Conservation (phyloP, 768 basidiomycete species). For the Coprinellus micaceus region DNA sequence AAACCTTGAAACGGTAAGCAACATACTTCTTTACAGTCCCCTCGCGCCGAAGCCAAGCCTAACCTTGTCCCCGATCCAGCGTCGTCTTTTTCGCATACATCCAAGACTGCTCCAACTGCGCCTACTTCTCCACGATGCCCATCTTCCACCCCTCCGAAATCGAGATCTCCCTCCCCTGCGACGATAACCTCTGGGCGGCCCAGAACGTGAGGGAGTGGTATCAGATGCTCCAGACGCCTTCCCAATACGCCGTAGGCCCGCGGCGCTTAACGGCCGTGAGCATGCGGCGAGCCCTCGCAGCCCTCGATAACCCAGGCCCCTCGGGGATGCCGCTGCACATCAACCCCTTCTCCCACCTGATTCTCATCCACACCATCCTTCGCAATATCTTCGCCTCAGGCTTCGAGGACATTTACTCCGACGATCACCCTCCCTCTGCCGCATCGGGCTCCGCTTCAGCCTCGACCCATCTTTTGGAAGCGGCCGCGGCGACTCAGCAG, state of each 20-base stretch:
- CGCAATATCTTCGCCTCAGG: constrained; percentile 33
- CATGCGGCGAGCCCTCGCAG: constrained; percentile 34
- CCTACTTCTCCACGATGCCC: constrained; percentile 49
- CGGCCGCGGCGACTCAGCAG: background rate
- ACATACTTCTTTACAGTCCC: constrained; percentile 6
- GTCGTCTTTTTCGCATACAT: constrained; percentile 48
- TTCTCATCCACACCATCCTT: constrained; percentile 44
- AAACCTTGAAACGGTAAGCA: constrained; percentile 52
- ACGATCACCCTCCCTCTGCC: constrained; percentile 5
- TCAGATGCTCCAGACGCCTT: constrained; percentile 34
- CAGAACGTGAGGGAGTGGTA: constrained; percentile 47
- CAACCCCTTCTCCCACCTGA: constrained; percentile 42
- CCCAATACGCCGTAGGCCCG: constrained; percentile 36
- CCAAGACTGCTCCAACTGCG: constrained; percentile 54
- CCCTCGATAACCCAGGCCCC: constrained; percentile 30
- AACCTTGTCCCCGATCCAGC: constrained; percentile 17
- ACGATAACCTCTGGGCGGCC: constrained; percentile 53
- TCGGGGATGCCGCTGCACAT: constrained; percentile 26
- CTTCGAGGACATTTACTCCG: constrained; percentile 8
- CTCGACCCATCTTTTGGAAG: constrained; percentile 1
- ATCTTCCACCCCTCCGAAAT: constrained; percentile 47
- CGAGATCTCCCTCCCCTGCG: constrained; percentile 51
- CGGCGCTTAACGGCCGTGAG: constrained; percentile 33
- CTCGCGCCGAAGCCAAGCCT: constrained; percentile 5
- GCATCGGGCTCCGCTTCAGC: constrained; percentile 9